These are phyloP conservation scores for Eutypa lata DNA, from an alignment of 2,329 filamentous ascomycete genomes.

Conservation along the genomic window DNA sequence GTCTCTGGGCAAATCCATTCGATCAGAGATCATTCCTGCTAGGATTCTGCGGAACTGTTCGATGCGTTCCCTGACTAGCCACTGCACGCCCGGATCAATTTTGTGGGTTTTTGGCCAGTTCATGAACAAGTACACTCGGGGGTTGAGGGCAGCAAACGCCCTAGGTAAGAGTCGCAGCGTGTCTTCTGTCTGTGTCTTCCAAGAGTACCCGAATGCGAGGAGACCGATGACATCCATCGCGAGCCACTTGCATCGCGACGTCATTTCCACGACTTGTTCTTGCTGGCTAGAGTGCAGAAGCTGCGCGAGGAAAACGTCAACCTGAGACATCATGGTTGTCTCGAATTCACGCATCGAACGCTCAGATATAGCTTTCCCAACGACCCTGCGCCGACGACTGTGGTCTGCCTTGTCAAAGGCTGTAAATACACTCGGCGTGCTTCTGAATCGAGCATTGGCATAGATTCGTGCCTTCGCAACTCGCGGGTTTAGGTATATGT, in stretches of 20 bases:
- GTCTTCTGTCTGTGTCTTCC: conserved; percentile 8
- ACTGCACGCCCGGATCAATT: neutral
- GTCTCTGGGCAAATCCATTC: conserved; percentile 6
- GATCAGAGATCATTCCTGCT: conserved; percentile 3
- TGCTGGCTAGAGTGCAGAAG: conserved; percentile 2
- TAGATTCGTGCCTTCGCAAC: conserved; percentile 5
- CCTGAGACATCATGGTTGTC: conserved; percentile 6
- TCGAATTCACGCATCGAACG: conserved; percentile 10
- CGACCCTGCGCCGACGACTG: conserved; percentile 7
- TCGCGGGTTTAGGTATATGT: conserved; percentile 10
- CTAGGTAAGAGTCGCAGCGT: neutral
- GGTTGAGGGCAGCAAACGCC: neutral
- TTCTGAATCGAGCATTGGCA: conserved; percentile 1
- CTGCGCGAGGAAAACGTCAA: conserved; percentile 10
- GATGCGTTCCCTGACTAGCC: neutral
- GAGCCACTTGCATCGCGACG: conserved; percentile 5
- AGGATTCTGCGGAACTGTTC: neutral
- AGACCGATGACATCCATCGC: conserved; percentile 11
- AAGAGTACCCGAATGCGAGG: conserved; percentile 6
- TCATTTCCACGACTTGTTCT: conserved; percentile 10
- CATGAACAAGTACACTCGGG: neutral
- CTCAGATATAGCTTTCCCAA: conserved; percentile 9
- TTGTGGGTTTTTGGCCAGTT: neutral
- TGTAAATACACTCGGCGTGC: conserved; percentile 4
- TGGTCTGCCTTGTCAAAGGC: conserved; percentile 5